Percentiles rank a stretch among this genome's conserved stretches.
phyloP scores from a whole-genome alignment of 345 rosid genomes.

The Gossypium thurberi region DNA sequence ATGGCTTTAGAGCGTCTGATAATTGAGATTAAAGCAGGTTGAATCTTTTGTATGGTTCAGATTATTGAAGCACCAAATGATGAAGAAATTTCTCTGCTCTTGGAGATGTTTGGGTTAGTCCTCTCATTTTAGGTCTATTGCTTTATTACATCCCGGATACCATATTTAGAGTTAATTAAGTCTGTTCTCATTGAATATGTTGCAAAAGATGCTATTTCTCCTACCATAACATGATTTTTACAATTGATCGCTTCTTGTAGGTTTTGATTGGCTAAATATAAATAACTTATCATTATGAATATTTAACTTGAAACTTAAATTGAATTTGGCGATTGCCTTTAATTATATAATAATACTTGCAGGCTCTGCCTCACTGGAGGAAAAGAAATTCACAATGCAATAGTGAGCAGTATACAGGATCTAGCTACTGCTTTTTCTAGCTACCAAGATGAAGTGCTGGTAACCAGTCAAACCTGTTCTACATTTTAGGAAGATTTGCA shows the following conservation, averaged over 20 bases:
- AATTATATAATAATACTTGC: slow-evolving; percentile 12
- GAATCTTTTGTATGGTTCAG: slow-evolving; percentile 42
- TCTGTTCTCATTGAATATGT: neutral
- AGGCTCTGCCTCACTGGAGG: slow-evolving; percentile 91
- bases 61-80: slow-evolving; percentile 94
- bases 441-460: slow-evolving; percentile 96
- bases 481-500: slow-evolving; percentile 12
- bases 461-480: slow-evolving; percentile 18
- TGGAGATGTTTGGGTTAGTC: slow-evolving; percentile 81
- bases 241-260: slow-evolving; percentile 1
- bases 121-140: slow-evolving; percentile 6
- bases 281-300: neutral
- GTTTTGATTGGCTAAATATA: neutral
- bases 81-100: slow-evolving; percentile 77
- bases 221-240: neutral
- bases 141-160: neutral
- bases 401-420: slow-evolving; percentile 90
- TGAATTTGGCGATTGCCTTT: neutral
- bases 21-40: slow-evolving; percentile 17
- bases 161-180: neutral
- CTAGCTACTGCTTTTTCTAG: slow-evolving; percentile 68
- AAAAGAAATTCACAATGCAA: slow-evolving; percentile 91
- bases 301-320: slow-evolving; percentile 6
- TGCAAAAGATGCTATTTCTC: neutral
- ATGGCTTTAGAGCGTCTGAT: slow-evolving; percentile 15